Evolutionary conservation across 83 land plant genomes (phyloP), one percentile per base, ranked within the genome.

Genomic region (Thuja plicata): DNA sequence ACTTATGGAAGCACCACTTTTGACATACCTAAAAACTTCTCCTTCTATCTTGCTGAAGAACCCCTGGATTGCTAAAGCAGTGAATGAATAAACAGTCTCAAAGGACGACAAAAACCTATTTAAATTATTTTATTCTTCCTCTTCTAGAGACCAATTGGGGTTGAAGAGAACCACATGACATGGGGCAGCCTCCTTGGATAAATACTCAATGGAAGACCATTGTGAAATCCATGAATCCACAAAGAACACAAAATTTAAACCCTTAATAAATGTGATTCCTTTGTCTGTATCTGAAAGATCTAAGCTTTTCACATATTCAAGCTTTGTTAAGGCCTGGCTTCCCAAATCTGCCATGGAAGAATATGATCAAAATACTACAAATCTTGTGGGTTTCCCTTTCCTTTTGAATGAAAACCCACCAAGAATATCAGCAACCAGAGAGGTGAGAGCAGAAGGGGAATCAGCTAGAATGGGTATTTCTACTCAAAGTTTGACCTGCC

Each of bases 381-480:
- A 9, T 86, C 88, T 90, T 90, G 46, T 32, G 66, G 57, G 76
- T 34, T 13, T 87, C 35, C 90, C 91, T 88, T 91, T 93, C 35
- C 89, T 92, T 77, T 41, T 88, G 73, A 90, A 74, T 82, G 92
- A 89, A 45, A 95, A 41, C 85, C 83, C 89, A 40, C 88, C 85
- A 60, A 97, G 90, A 38, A 97, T 88, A 19, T 96, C 93, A 80
- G 91, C 48, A 54, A 96, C 92, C 41, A 98, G 92, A 21, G 90
- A 90, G 76, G 90, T n/a, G 50, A 95, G 92, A 0, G 96, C 91
- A 19, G 60, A 84, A 4, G 94, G 91, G 0, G 96, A 94, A 57
- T 96, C 99, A 86, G 95, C 99, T 46, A 93, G n/a, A 86, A 98
- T 93, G 17, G 99, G 99, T 40, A 98, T 91, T 78, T 98, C 99